Base-by-base conservation (phyloP, 306 rosid genomes). In the Malus sieversii region DNA sequence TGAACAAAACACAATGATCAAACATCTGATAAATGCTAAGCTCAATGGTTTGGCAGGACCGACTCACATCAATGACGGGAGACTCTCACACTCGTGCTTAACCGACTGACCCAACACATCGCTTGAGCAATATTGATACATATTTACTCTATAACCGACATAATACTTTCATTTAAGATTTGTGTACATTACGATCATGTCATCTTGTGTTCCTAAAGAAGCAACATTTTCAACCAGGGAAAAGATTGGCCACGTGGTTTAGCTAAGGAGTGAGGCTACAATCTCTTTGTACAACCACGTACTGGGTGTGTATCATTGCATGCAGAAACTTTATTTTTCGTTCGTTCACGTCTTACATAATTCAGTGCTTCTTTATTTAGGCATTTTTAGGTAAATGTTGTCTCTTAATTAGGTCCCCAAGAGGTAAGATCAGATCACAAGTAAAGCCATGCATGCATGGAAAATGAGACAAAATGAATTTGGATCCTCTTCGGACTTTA, bases 241-340 rank as follows among this genome's bases (percentile, higher is more conserved):
- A 52, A 66, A 12, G 8, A 46, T 4, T 25, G 19, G 8, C 62
- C 80, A 70, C 63, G 52, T 80, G 77, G 40, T 48, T 52, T 19
- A 30, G 76, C 59, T 20, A 61, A 79, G 77, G 42, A 57, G 80
- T 70, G 55, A 52, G 84, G 73, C 77, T 76, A 70, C 84, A 58
- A 63, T 32, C 29, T 25, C 7, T 57, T 19, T 51, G 72, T 32
- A 58, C 75, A 70, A 73, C 57, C 71, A 23, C 52, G 70, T 20
- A 74, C 70, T 22, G 32, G 15, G 38, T 33, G 38, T 77, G 32
- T 60, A 72, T 16, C 59, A 58, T 22, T 67, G 29, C 75, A 3
- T 52, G 15, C 66, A 72, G 66, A 35, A 57, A 33, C 75, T 57
- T 45, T 35, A 27, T 48, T 14, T 53, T 63, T 52, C 32, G 38